Base-by-base conservation (phyloP, 352 stramenopile genomes). In the Phytophthora cryptogea region DNA sequence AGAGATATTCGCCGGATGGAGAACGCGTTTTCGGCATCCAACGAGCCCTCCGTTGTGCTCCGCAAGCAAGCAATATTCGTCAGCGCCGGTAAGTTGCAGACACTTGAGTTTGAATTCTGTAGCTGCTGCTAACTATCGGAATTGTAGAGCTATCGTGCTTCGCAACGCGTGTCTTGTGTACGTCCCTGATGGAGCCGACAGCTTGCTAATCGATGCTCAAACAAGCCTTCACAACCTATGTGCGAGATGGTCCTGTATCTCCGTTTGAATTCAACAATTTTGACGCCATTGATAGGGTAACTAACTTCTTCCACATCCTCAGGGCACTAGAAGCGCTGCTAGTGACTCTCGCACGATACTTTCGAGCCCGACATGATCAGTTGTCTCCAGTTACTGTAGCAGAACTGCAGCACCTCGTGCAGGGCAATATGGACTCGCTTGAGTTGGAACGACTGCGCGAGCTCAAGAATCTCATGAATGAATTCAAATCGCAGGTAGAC, bases 1-100 rank as follows among this genome's bases (percentile, higher is more conserved):
- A 66, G 82, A 26, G 82, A 91, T 46, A 67, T 91, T 8, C 78
- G 82, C 3, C 80, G 84, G 53, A 72, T 91, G 28, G 82, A 91
- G 46, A 75, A 82, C n/a, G 67, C 72, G 0, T 91, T 89, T 44
- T 74, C 74, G 0, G 66, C 73, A 23, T 84, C 74, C 8, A 88
- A 86, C 50, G 76, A 89, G 42, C 79, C 79, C 9, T 85, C 73
- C 5, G 70, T 89, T 30, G 65, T 80, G 26, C 56, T 87, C 27
- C 70, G 79, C 4, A 87, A 86, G 42, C 79, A 89, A 60, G 72
- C 77, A 5, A 80, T 89, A 27, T 69, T 89, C 53, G 70, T 89
- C 43, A 87, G 78, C 28, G 75, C 77, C 41, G 79, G 79, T 86
- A 56, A 27, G 20, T 28, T 16, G 7, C 20, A n/a, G 28, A 31